phyloP scores from a whole-genome alignment of 2,329 filamentous ascomycete species.

The Microsporum ferrugineum region DNA sequence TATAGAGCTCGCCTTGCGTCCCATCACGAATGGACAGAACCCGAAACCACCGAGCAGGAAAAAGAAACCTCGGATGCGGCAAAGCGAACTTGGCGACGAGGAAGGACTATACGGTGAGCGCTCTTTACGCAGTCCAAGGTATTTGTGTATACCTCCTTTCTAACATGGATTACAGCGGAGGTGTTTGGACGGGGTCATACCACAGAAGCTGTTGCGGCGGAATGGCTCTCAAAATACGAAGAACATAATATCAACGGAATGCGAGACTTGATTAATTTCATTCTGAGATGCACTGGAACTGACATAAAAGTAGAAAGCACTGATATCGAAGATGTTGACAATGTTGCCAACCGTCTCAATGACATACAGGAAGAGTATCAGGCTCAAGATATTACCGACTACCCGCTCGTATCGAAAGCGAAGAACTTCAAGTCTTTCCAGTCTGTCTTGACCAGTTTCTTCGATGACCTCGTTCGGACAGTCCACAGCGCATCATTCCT shows the following conservation, averaged over 20 bases:
- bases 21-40: constrained; percentile 35
- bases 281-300: constrained; percentile 63
- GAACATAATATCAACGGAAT: constrained; percentile 45
- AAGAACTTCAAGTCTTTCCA: constrained; percentile 70
- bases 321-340: constrained; percentile 83
- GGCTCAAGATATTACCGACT: constrained; percentile 72
- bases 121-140: constrained; percentile 9
- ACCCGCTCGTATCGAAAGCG: constrained; percentile 75
- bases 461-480: constrained; percentile 61
- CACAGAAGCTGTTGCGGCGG: constrained; percentile 45
- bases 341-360: constrained; percentile 61
- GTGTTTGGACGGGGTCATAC: constrained; percentile 47
- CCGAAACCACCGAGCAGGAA: constrained; percentile 35
- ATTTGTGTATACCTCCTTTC: background rate
- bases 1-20: constrained; percentile 44
- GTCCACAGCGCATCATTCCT: constrained; percentile 72
- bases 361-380: constrained; percentile 87
- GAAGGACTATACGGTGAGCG: constrained; percentile 46
- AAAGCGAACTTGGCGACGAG: constrained; percentile 41
- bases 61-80: constrained; percentile 42
- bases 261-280: constrained; percentile 50
- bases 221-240: constrained; percentile 48
- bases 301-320: constrained; percentile 64
- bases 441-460: constrained; percentile 64
- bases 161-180: constrained; percentile 35